These are phyloP conservation scores for Cucumis melo DNA, from an alignment of 306 rosid genomes.

Conservation along the genomic window DNA sequence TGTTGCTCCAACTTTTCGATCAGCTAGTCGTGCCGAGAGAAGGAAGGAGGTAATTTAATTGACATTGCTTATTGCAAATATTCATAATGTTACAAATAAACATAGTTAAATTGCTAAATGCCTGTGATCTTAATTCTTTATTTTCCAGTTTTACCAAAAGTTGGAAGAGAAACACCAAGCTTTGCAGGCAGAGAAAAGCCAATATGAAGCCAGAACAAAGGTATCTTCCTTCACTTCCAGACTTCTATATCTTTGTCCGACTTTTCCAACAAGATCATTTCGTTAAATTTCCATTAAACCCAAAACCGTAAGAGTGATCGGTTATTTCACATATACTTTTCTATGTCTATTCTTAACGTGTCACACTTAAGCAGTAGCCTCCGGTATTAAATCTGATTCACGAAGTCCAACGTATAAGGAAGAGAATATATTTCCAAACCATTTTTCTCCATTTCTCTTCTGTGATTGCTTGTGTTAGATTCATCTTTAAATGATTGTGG, in stretches of 20 bases:
- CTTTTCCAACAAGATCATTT: not conserved
- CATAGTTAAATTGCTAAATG: not conserved
- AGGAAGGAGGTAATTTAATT: constrained; percentile 62
- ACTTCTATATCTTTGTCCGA: not conserved
- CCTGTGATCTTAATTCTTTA: constrained; percentile 9
- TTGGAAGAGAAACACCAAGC: constrained; percentile 86
- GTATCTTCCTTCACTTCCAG: constrained; percentile 19
- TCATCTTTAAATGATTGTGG: not conserved
- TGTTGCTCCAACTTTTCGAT: constrained; percentile 67
- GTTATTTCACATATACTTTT: not conserved
- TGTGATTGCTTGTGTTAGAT: not conserved
- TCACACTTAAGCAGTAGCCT: not conserved
- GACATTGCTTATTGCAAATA: not conserved
- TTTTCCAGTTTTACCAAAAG: constrained; percentile 58
- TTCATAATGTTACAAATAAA: not conserved
- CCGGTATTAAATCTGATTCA: not conserved
- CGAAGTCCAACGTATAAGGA: not conserved
- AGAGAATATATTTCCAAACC: not conserved
- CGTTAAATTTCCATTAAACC: not conserved
- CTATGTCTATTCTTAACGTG: not conserved
- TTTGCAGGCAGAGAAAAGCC: constrained; percentile 67
- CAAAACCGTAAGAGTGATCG: not conserved
- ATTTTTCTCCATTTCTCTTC: not conserved
- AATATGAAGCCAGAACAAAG: constrained; percentile 72
- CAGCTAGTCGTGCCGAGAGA: constrained; percentile 70